Base-by-base conservation (phyloP, 805 yeast species). In the Metschnikowia bowlesiae region DNA sequence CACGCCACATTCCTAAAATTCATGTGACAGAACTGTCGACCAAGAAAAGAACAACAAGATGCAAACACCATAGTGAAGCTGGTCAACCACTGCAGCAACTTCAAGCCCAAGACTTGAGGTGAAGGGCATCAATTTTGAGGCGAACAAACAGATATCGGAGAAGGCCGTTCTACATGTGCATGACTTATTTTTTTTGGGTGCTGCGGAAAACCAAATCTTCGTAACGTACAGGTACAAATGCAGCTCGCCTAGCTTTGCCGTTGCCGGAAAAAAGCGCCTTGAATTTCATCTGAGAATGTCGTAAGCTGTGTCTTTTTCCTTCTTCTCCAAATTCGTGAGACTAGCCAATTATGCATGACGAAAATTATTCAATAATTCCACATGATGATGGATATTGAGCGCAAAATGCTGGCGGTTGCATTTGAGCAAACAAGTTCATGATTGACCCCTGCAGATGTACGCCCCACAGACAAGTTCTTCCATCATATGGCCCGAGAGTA, bases 1-100 rank as follows among this genome's bases (percentile, higher is more conserved):
- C 18, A 42, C 45, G 45, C 45, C 45, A 42, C 45, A 42, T 42
- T 42, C 45, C 37, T n/a, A 31, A 39, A 6, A 6, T 39, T 14
- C n/a, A 29, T 16, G 34, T 39, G 6, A 6, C 9, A 10, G 14
- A 14, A 29, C 34, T 10, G 6, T 8, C 8, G 14, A 34, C 6
- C 14, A 14, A 14, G 43, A 14, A 4, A n/a, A 4, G 5, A n/a
- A 14, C 33, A 14, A 3, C 8, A 28, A 39, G 34, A 6, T 22
- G 34, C 26, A 39, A 29, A 16, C 9, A 30, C n/a, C 8, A 26
- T 10, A 26, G 6, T 16, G 29, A 8, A 8, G 2, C 9, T 18
- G 36, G 6, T 7, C 13, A 13, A 7, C 41, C 6, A 26, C 6
- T 39, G 11, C 13, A 13, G 32, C 16, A 10, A 5, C 7, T 28